Evolutionary conservation across 192 early-diverging fungal species (phyloP).

Genomic region (Linnemannia hyalina): DNA sequence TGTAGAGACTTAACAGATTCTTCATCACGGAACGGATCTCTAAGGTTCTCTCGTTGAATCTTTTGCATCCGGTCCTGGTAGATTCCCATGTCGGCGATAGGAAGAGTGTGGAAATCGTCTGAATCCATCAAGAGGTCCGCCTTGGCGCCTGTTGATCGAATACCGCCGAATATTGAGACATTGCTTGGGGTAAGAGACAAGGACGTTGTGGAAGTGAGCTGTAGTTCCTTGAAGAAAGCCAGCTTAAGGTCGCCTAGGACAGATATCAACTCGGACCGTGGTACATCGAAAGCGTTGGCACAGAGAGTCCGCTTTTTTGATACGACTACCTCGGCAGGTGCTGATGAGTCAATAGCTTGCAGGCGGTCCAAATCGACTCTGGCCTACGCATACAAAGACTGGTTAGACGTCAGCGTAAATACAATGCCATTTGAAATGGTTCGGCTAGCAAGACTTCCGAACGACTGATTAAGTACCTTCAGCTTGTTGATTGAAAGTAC

Average conservation of each 20-base stretch:
- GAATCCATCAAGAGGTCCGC: conserved; percentile 60
- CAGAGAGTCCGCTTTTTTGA: conserved; percentile 59
- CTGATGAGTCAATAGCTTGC: conserved; percentile 35
- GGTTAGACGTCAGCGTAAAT: background rate
- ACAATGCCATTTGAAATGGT: background rate
- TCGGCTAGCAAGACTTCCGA: background rate
- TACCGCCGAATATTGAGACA: background rate
- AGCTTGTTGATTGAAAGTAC: conserved; percentile 49
- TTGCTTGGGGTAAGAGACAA: background rate
- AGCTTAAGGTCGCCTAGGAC: conserved; percentile 68
- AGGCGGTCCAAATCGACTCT: conserved; percentile 44
- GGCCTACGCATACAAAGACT: conserved; percentile 1
- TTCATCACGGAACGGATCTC: conserved; percentile 78
- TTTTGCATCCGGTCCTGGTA: conserved; percentile 72
- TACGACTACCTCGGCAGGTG: conserved; percentile 30
- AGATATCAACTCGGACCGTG: conserved; percentile 65
- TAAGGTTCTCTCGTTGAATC: conserved; percentile 63
- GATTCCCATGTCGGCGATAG: conserved; percentile 81
- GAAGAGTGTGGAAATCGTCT: conserved; percentile 72
- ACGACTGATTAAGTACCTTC: conserved; percentile 15
- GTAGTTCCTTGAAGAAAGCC: conserved; percentile 64
- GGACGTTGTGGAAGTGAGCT: conserved; percentile 47
- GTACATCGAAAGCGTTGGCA: conserved; percentile 76
- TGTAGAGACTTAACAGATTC: conserved; percentile 67
- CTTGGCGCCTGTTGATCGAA: background rate